Percentiles rank a stretch among this genome's conserved stretches.
phyloP scores from a whole-genome alignment of 2,329 filamentous ascomycete species.

The Aspergillus pseudoglaucus region DNA sequence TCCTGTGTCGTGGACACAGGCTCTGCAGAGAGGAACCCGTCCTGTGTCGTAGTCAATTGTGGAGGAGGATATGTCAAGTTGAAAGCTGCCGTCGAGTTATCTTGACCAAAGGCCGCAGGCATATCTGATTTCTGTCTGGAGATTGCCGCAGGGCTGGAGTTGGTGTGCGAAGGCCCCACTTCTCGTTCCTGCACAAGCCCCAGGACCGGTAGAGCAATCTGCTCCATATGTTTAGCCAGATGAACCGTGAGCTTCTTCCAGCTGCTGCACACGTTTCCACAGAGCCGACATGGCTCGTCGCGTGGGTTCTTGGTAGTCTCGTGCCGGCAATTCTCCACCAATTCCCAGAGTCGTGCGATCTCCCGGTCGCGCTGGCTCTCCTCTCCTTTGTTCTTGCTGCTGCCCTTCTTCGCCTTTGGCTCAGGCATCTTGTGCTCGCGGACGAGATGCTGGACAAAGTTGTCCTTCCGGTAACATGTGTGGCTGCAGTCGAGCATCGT shows the following conservation, averaged over 20 bases:
- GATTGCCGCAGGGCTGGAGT: constrained; percentile 3
- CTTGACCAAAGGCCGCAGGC: constrained; percentile 3
- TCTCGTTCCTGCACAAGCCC: constrained; percentile 40
- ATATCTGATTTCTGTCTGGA: constrained; percentile 1
- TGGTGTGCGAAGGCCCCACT: constrained; percentile 12
- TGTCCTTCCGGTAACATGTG: constrained; percentile 79
- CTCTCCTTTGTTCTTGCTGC: constrained; percentile 43
- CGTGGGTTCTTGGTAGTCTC: constrained; percentile 61
- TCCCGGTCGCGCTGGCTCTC: constrained; percentile 27
- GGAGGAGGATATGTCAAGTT: constrained; percentile 9
- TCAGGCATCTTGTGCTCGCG: constrained; percentile 83
- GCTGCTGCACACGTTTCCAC: constrained; percentile 68
- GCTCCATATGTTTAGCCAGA: constrained; percentile 88
- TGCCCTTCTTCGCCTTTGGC: constrained; percentile 68
- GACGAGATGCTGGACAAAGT: constrained; percentile 87
- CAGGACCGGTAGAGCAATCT: constrained; percentile 76
- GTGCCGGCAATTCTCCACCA: constrained; percentile 70
- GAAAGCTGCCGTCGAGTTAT: constrained; percentile 7
- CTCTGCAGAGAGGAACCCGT: constrained; percentile 16
- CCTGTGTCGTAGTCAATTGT: constrained; percentile 18
- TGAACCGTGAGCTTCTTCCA: constrained; percentile 97
- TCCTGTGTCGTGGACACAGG: constrained; percentile 16
- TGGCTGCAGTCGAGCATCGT: constrained; percentile 74
- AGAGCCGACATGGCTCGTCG: constrained; percentile 81
- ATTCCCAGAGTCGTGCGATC: constrained; percentile 63